Conservation (phyloP, 176 grass and related monocot genomes). For the Triticum urartu region DNA sequence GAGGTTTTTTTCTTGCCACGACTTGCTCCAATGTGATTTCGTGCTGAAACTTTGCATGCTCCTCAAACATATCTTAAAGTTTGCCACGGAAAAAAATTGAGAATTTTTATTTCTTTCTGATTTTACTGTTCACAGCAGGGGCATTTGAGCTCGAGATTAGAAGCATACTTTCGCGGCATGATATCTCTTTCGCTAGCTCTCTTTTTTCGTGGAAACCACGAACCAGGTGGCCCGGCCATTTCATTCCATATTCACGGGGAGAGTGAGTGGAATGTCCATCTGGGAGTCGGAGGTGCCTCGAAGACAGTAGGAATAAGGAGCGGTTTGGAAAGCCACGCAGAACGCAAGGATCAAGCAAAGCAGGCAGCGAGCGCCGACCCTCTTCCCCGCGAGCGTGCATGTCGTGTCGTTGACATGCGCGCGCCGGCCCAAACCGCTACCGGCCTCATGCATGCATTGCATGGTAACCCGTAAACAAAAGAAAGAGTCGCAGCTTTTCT, state of each 20-base stretch:
- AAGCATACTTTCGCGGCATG: not conserved
- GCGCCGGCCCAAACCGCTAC: slow-evolving; percentile 4
- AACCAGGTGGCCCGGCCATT: not conserved
- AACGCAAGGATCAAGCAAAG: not conserved
- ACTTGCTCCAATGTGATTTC: no score
- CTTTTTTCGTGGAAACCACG: not conserved
- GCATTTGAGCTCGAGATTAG: no score
- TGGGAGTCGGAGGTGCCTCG: slow-evolving; percentile 12
- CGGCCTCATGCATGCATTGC: slow-evolving; percentile 8
- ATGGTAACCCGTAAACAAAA: slow-evolving; percentile 34
- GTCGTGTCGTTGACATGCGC: slow-evolving; percentile 53
- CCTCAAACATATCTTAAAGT: no score
- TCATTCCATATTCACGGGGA: not conserved
- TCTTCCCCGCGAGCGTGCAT: slow-evolving; percentile 31
- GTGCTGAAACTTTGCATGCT: no score
- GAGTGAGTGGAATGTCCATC: not conserved
- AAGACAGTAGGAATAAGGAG: slow-evolving; percentile 44
- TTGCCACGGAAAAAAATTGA: no score
- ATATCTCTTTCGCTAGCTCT: not conserved
- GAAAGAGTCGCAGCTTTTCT: not conserved
- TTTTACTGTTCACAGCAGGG: no score
- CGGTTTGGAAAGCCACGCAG: slow-evolving; percentile 32
- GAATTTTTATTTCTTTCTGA: no score
- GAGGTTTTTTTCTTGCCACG: no score
- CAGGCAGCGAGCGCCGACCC: not conserved